Percentiles rank a stretch among this genome's conserved stretches.
These are phyloP conservation scores for Tricholoma saponaceum DNA, from an alignment of 768 basidiomycete genomes.

Conservation along the genomic window DNA sequence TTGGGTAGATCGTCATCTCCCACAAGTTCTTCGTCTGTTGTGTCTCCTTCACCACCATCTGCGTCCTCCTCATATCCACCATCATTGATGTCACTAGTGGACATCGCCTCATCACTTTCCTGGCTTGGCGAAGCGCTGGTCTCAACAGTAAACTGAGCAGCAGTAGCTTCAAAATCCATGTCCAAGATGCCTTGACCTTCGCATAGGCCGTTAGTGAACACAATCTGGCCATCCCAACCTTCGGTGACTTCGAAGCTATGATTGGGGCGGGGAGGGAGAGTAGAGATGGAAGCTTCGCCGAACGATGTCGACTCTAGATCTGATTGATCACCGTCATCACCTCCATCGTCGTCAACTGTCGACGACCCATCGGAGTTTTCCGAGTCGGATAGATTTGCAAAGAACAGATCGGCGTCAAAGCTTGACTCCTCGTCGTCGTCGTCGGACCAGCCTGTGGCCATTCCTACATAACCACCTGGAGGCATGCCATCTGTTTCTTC, in stretches of 20 bases:
- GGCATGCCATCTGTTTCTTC: slow-evolving; percentile 41
- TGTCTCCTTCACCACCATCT: slow-evolving; percentile 62
- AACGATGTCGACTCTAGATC: slow-evolving; percentile 31
- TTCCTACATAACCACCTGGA: slow-evolving; percentile 48
- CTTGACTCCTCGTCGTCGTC: slow-evolving; percentile 74
- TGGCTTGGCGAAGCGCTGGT: slow-evolving; percentile 45
- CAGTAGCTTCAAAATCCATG: slow-evolving; percentile 66
- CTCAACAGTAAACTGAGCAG: slow-evolving; percentile 44
- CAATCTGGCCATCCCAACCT: slow-evolving; percentile 72
- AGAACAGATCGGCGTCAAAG: slow-evolving; percentile 83
- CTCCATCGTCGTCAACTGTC: slow-evolving; percentile 23
- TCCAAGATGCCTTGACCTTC: slow-evolving; percentile 61
- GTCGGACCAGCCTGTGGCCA: slow-evolving; percentile 73
- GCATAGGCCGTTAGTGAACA: slow-evolving; percentile 61
- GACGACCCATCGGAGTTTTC: slow-evolving; percentile 32
- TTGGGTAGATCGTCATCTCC: slow-evolving; percentile 70
- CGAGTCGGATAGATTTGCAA: slow-evolving; percentile 68
- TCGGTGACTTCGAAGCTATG: slow-evolving; percentile 65
- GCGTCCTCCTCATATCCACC: slow-evolving; percentile 45
- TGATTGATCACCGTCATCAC: slow-evolving; percentile 44
- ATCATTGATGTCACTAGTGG: slow-evolving; percentile 35
- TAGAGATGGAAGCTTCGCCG: slow-evolving; percentile 23
- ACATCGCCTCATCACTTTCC: slow-evolving; percentile 51
- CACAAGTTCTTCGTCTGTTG: slow-evolving; percentile 84
- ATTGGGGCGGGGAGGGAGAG: slow-evolving; percentile 24